phyloP scores from a whole-genome alignment of 441 rosid genomes.

The Metrosideros polymorpha region DNA sequence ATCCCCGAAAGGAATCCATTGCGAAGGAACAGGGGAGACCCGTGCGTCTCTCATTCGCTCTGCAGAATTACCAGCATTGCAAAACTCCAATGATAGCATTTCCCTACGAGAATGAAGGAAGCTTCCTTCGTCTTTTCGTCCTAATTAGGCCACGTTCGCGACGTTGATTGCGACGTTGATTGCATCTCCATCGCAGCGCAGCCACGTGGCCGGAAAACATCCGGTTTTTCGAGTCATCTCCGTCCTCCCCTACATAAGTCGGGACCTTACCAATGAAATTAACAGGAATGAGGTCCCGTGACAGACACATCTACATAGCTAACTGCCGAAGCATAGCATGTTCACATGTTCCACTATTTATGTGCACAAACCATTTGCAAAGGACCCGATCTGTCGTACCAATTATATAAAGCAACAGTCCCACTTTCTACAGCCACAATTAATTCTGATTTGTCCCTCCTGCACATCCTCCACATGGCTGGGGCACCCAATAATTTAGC shows the following conservation, averaged over 20 bases:
- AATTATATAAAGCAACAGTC: neutral
- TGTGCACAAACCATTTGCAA: neutral
- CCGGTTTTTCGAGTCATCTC: neutral
- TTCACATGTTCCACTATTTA: neutral
- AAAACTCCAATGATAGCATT: neutral
- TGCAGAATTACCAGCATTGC: neutral
- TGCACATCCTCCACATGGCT: neutral
- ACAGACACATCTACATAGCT: neutral
- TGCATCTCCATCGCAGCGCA: neutral
- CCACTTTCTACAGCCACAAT: neutral
- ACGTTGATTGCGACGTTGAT: no score
- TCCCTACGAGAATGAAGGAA: neutral
- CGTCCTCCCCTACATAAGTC: neutral
- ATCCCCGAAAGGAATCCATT: neutral
- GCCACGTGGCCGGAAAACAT: neutral
- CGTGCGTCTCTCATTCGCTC: neutral
- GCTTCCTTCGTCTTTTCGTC: neutral
- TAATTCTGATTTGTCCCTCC: neutral
- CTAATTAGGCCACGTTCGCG: neutral
- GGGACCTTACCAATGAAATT: neutral
- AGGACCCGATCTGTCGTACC: neutral
- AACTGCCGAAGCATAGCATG: neutral
- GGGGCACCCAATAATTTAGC: neutral
- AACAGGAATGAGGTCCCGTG: neutral
- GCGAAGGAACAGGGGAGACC: neutral